These are phyloP conservation scores for Spinellus fusiger DNA, from an alignment of 192 early-diverging fungal genomes.

Conservation along the genomic window DNA sequence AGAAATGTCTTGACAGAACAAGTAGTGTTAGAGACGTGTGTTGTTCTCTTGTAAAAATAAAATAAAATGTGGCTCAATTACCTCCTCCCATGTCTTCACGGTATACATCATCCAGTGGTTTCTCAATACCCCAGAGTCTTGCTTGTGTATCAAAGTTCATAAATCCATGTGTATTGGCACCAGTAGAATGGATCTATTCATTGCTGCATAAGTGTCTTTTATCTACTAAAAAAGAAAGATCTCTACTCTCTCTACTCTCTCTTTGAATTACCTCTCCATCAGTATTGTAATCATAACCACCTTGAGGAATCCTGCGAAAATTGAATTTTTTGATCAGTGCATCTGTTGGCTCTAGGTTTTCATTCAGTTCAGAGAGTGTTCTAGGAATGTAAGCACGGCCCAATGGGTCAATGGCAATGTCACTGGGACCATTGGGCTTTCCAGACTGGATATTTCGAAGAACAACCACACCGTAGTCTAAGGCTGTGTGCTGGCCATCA, in stretches of 20 bases:
- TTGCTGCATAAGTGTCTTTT: too few species aligned
- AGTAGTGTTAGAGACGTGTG: background rate
- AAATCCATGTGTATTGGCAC: constrained; percentile 16
- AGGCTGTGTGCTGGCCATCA: constrained; percentile 24
- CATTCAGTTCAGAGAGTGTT: background rate
- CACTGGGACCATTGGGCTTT: background rate
- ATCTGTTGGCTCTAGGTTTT: background rate
- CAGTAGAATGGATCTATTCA: constrained; percentile 14
- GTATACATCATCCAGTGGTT: background rate
- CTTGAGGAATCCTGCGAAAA: constrained; percentile 18
- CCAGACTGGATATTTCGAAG: constrained; percentile 14
- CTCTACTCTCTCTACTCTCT: background rate
- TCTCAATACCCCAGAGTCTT: constrained; percentile 20
- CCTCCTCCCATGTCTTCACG: constrained; percentile 1
- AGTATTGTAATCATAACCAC: constrained; percentile 23
- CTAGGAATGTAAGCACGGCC: constrained; percentile 20
- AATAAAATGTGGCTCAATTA: background rate
- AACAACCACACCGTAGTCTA: constrained; percentile 4
- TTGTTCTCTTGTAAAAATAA: background rate
- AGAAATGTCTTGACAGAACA: background rate
- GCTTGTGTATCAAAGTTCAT: constrained; percentile 26
- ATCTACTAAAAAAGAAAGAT: background rate
- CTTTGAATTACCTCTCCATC: constrained; percentile 8
- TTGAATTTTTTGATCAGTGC: constrained; percentile 24
- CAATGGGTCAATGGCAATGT: constrained; percentile 25